Evolutionary conservation across 352 stramenopile species (phyloP), one percentile per base, ranked within the genome.

Genomic region (Plasmopara halstedii): DNA sequence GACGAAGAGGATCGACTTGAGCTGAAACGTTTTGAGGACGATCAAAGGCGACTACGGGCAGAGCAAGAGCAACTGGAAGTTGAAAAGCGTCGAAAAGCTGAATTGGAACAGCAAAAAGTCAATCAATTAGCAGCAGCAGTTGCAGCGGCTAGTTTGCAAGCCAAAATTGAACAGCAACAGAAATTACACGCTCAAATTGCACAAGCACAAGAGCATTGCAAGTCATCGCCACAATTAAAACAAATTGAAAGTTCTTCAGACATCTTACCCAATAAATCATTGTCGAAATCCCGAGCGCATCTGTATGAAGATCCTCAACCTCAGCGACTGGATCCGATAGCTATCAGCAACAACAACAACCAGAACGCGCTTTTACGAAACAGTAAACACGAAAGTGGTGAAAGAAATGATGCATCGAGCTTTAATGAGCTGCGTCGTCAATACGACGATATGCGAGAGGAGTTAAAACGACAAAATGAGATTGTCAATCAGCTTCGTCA

Each of bases 1-100:
- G 70, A 83, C 10, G 70, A 80, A 18, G 73, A 85, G 44, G 73
- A 83, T 21, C 73, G 65, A 9, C 55, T 58, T 4, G 73, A 85
- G 25, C 59, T 71, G 32, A 58, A 76, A 44, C 66, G 62, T 6
- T 79, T 81, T 29, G 62, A 74, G 18, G 67, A 62, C 14, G 73
- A 85, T 2, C 62, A 79, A 40, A 53, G 56, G n/a, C 64, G 56
- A 0, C 48, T 67, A 31, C 59, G 70, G 7, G 62, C 61, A 2
- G 73, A 82, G 19, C 48, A 74, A 13, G 67, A 80, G 18, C 55
- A 53, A 9, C 8, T 65, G 19, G 67, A 76, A 21, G 65, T 72
- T 21, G 67, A 76, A 42, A 79, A 77, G 21, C 62, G 67, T 13
- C 62, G 60, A 8, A 76, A 79, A 36, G 67, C 63, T 2, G 65